A percentile compares a stretch with the other conserved stretches of the same genome.
Conservation (phyloP, 169 alveolate genomes). For the Cryptosporidium viatorum region DNA sequence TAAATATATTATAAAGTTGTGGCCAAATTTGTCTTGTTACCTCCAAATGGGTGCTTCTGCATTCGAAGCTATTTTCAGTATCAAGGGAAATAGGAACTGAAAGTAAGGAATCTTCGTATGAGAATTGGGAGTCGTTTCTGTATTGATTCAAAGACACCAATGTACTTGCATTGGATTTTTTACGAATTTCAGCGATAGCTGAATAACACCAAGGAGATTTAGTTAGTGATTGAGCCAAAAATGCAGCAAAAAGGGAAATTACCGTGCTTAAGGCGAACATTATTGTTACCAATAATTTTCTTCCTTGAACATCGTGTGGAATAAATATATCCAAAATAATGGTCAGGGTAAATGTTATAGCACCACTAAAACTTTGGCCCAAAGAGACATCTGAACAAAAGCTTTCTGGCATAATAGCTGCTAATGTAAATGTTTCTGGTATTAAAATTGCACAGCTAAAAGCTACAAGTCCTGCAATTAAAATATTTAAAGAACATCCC, state of each 20-base stretch:
- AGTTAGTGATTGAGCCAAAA: constrained; percentile 58
- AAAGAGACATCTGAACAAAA: constrained; percentile 69
- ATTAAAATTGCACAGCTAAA: constrained; percentile 70
- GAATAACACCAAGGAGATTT: constrained; percentile 70
- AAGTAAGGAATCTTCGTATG: constrained; percentile 47
- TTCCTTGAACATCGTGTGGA: constrained; percentile 57
- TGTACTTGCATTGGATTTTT: constrained; percentile 11
- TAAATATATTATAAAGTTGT: constrained; percentile 71
- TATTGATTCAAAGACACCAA: not conserved
- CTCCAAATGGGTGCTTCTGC: constrained; percentile 27
- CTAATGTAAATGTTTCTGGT: constrained; percentile 68
- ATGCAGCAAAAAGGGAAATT: constrained; percentile 52
- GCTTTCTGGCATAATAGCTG: constrained; percentile 74
- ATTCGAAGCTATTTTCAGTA: constrained; percentile 36
- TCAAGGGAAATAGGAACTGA: constrained; percentile 62
- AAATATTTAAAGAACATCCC: constrained; percentile 32
- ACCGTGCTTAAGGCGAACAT: constrained; percentile 56
- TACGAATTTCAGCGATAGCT: constrained; percentile 67
- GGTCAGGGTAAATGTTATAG: constrained; percentile 26
- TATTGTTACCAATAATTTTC: constrained; percentile 22
- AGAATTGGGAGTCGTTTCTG: constrained; percentile 27
- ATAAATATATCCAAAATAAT: constrained; percentile 14
- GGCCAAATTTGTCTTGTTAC: constrained; percentile 74
- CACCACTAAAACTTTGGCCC: constrained; percentile 71
- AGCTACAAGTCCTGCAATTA: constrained; percentile 63